A percentile compares a stretch with the other conserved stretches of the same genome.
These are phyloP conservation scores for Psidium friedrichsthalianum DNA, from an alignment of 345 rosid genomes.

Conservation along the genomic window DNA sequence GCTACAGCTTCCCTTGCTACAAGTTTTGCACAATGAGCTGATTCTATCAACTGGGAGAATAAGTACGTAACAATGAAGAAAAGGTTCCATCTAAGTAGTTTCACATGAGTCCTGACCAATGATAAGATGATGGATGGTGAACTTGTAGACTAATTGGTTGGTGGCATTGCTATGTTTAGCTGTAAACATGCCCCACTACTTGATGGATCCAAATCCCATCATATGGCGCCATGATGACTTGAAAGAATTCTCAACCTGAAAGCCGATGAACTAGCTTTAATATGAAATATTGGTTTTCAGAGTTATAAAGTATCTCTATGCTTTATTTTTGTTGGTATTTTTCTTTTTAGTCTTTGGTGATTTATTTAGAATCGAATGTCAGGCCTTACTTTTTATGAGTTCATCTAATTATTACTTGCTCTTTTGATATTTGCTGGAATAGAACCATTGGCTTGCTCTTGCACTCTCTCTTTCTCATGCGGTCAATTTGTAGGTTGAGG, in stretches of 20 bases:
- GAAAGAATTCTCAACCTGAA: not conserved
- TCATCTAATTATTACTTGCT: not conserved
- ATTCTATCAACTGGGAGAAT: not conserved
- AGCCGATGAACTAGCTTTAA: not conserved
- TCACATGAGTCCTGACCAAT: not conserved
- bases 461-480: not conserved
- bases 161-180: not conserved
- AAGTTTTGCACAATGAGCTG: not conserved
- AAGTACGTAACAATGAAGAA: not conserved
- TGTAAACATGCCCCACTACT: not conserved
- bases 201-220: not conserved
- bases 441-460: not conserved
- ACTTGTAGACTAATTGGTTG: not conserved
- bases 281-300: not conserved
- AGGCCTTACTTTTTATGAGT: not conserved
- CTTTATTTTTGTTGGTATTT: not conserved
- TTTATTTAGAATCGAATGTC: not conserved
- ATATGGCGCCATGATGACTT: not conserved
- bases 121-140: not conserved
- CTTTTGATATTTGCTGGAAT: not conserved
- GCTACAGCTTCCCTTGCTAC: not conserved
- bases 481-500: conserved; percentile 51
- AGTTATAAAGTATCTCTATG: not conserved
- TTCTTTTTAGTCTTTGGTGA: not conserved
- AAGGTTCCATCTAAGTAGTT: not conserved